Evolutionary conservation across 257 asterid species (phyloP).

Genomic region (Solanum sejunctum): DNA sequence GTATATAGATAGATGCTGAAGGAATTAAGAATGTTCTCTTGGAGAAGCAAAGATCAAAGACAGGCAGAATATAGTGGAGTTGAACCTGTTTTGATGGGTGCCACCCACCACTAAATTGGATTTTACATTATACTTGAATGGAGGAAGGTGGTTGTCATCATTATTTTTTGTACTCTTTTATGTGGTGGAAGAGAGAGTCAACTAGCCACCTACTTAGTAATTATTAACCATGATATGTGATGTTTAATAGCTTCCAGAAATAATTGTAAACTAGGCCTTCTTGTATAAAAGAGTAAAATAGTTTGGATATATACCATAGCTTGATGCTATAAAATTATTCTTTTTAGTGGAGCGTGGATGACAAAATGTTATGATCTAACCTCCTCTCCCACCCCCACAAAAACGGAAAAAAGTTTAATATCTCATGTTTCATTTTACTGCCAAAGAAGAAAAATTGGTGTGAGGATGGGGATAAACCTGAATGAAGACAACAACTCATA

Average conservation of each 20-base stretch:
- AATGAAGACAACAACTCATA: not conserved
- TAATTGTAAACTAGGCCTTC: not conserved
- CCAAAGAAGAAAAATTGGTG: not conserved
- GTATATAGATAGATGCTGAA: not conserved
- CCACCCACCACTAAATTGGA: not conserved
- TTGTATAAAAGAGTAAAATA: not conserved
- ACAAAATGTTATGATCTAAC: not conserved
- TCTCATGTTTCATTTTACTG: not conserved
- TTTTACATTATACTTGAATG: not conserved
- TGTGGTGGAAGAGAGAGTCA: not conserved
- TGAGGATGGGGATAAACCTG: not conserved
- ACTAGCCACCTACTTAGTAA: not conserved
- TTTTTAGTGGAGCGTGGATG: not conserved
- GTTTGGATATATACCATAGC: not conserved
- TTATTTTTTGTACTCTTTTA: not conserved
- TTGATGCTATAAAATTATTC: not conserved
- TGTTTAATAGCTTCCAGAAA: not conserved
- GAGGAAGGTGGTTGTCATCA: not conserved
- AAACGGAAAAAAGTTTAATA: not conserved
- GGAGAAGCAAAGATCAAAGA: not conserved
- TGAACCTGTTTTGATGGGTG: not conserved
- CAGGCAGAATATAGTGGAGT: slow-evolving; percentile 7
- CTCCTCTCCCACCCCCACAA: not conserved
- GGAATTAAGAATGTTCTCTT: not conserved
- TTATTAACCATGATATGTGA: not conserved